These are phyloP conservation scores for Aspergillus saccharolyticus DNA, from an alignment of 495 filamentous ascomycete genomes.

Conservation along the genomic window DNA sequence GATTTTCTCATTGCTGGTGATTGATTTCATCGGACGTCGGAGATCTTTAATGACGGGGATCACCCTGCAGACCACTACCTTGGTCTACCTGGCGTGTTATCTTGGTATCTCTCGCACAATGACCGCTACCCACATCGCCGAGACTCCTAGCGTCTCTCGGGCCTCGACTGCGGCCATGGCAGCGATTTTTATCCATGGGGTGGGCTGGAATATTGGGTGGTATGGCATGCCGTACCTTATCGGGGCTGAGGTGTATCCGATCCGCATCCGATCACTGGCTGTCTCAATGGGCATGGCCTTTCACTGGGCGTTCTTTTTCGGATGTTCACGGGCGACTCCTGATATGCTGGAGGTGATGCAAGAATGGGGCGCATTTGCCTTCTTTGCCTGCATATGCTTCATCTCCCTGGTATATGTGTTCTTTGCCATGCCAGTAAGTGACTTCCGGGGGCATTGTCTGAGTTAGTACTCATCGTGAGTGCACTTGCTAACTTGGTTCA, in stretches of 20 bases:
- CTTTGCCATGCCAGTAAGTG: constrained; percentile 25
- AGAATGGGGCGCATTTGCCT: constrained; percentile 23
- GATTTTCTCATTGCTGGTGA: constrained; percentile 57
- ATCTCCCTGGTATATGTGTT: constrained; percentile 20
- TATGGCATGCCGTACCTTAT: constrained; percentile 62
- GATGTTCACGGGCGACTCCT: constrained; percentile 43
- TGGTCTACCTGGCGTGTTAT: constrained; percentile 19
- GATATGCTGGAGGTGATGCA: constrained; percentile 32
- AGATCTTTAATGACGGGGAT: constrained; percentile 38
- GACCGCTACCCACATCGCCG: constrained; percentile 9
- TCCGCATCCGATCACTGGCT: constrained; percentile 29
- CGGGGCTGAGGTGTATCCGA: constrained; percentile 61
- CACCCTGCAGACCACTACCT: constrained; percentile 17
- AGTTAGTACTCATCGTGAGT: not conserved
- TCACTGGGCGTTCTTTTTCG: constrained; percentile 61
- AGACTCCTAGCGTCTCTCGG: constrained; percentile 10
- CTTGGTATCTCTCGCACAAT: constrained; percentile 15
- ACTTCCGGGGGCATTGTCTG: not conserved
- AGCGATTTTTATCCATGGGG: constrained; percentile 51
- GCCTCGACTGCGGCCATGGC: constrained; percentile 47
- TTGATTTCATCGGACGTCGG: constrained; percentile 60
- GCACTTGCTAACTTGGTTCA: constrained; percentile 5
- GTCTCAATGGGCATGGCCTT: constrained; percentile 33
- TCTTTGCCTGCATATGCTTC: constrained; percentile 20
- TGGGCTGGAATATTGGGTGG: constrained; percentile 62